These are phyloP conservation scores for Parasarocladium wereldwijsianum DNA, from an alignment of 2,329 filamentous ascomycete genomes.

Conservation along the genomic window DNA sequence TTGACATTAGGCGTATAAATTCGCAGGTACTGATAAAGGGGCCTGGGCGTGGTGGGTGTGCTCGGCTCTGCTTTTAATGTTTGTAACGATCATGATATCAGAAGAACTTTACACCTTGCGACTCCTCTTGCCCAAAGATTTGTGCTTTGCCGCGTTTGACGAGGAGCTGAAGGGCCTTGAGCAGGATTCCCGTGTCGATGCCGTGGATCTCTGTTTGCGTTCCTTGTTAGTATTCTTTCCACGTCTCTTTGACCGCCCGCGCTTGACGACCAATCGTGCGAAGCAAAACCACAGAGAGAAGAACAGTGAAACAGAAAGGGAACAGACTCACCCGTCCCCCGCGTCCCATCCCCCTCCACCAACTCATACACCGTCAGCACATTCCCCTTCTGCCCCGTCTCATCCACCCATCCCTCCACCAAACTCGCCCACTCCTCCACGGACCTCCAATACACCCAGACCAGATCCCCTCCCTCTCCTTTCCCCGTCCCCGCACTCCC, in stretches of 20 bases:
- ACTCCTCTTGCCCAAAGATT: constrained; percentile 80
- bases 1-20: no score
- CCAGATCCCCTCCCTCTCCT: constrained; percentile 30
- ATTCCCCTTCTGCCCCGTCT: constrained; percentile 73
- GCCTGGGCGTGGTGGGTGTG: no score
- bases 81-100: constrained; percentile 26
- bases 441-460: constrained; percentile 72
- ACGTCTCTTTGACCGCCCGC: no score
- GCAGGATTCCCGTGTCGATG: constrained; percentile 72
- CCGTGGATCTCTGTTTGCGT: constrained; percentile 60
- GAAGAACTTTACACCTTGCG: constrained; percentile 93
- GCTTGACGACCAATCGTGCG: no score
- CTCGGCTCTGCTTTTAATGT: not conserved
- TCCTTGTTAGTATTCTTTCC: not conserved
- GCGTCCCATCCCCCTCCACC: constrained; percentile 68
- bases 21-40: no score
- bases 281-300: no score
- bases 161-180: constrained; percentile 63
- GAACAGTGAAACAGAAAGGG: no score
- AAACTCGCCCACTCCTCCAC: constrained; percentile 81
- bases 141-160: constrained; percentile 88
- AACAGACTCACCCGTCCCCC: constrained; percentile 44
- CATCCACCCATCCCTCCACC: constrained; percentile 70
- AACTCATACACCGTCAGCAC: constrained; percentile 92
- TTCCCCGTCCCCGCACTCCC: constrained; percentile 15